Base-by-base conservation (phyloP, 169 alveolate species). In the Plasmodium inui region DNA sequence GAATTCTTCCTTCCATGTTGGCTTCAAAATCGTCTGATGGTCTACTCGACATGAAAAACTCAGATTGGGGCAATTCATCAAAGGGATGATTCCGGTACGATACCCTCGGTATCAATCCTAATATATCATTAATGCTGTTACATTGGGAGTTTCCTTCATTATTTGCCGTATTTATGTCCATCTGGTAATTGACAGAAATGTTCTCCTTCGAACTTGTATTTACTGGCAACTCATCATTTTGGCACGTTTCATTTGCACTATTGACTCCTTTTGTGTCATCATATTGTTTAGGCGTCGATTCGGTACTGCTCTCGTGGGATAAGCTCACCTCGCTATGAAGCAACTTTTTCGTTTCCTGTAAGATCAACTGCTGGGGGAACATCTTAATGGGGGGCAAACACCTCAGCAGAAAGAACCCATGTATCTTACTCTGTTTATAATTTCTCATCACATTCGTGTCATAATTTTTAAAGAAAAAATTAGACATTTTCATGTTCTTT, bases 21-120 rank as follows among this genome's bases (percentile, higher is more conserved):
- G 97, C 98, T 83, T 91, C 97, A 73, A 97, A 97, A 46, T 95
- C 97, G 12, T 94, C 96, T 3, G 97, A 91, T 7, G 96, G 82
- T n/a, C 96, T 91, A 37, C 96, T 96, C 30, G 97, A 93, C 80
- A 96, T 94, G 82, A 96, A 97, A 80, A 95, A 89, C 41, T 93
- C 97, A 22, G 98, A 96, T 72, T 96, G 97, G 17, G 97, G 97
- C 37, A 95, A 92, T 9, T 93, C 92, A 10, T 93, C 94, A 74
- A 95, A 96, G 17, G 97, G 97, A 44, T 95, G 96, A 57, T 86
- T 92, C 71, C 95, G 55, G 32, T 95, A 76, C 19, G 92, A 89
- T 70, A 80, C 57, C 72, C 92, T 85, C 34, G 89, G 82, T 80
- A 84, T 50, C 67, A 78, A 76, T 34, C 92, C 95, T 53, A 79